Conservation (phyloP, 768 basidiomycete species). For the button mushroom (Agaricus bisporus) region DNA sequence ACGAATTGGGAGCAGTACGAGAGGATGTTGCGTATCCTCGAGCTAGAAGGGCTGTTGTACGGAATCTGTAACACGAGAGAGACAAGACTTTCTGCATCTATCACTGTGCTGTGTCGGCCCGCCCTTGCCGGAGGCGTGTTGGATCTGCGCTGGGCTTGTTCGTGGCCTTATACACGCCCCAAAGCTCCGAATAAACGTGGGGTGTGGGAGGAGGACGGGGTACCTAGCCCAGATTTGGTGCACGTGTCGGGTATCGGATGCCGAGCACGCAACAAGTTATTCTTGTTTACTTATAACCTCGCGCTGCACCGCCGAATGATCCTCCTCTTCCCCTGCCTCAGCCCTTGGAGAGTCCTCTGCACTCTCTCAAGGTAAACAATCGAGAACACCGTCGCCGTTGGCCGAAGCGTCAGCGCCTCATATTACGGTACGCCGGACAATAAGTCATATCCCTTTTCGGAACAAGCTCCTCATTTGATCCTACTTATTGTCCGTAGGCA, state of each 20-base stretch:
- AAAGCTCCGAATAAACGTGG: too few species aligned
- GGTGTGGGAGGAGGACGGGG: too few species aligned
- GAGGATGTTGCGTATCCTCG: not conserved
- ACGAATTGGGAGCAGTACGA: slow-evolving; percentile 19
- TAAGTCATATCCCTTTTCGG: slow-evolving; percentile 5
- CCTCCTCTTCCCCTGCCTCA: not conserved
- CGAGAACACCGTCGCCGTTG: not conserved
- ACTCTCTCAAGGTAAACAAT: not conserved
- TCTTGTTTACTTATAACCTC: not conserved
- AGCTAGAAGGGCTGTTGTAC: too few species aligned
- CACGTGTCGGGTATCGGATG: slow-evolving; percentile 5
- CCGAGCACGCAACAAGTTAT: not conserved
- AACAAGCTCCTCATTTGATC: not conserved
- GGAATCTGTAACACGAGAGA: too few species aligned
- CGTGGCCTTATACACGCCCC: too few species aligned
- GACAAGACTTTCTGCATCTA: too few species aligned
- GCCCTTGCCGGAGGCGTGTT: too few species aligned
- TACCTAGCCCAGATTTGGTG: not conserved
- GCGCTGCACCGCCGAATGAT: not conserved
- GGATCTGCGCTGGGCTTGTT: too few species aligned
- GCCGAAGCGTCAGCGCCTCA: not conserved
- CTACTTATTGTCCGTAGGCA: slow-evolving; percentile 9
- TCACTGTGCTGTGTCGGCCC: too few species aligned
- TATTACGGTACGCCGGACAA: not conserved
- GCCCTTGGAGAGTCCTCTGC: not conserved